A percentile compares a stretch with the other conserved stretches of the same genome.
These are phyloP conservation scores for Brassica balearica DNA, from an alignment of 441 rosid genomes.

Conservation along the genomic window DNA sequence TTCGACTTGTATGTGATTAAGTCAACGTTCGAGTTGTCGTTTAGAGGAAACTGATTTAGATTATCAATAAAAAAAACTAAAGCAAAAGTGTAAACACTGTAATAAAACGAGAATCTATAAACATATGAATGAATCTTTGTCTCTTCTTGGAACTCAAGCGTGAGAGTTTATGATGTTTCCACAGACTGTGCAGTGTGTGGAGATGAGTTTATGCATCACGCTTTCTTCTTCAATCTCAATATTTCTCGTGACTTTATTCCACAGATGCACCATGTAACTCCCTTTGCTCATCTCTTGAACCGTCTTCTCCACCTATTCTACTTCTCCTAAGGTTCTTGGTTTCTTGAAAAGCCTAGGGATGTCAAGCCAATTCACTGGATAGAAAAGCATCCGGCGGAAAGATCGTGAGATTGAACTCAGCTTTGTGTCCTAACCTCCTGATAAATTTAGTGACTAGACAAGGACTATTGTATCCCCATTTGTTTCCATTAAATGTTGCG, in stretches of 20 bases:
- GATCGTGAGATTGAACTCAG: constrained; percentile 47
- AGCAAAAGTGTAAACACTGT: neutral
- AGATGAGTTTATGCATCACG: constrained; percentile 52
- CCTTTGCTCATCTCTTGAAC: constrained; percentile 36
- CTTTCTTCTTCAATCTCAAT: constrained; percentile 56
- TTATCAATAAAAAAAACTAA: neutral
- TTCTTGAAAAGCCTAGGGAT: constrained; percentile 54
- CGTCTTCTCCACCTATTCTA: constrained; percentile 46
- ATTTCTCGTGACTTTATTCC: constrained; percentile 57
- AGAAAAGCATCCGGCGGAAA: constrained; percentile 49
- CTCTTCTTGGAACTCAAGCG: constrained; percentile 9
- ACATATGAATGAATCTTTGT: constrained; percentile 21
- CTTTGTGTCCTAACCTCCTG: constrained; percentile 39
- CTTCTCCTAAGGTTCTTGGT: constrained; percentile 45
- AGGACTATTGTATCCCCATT: constrained; percentile 54
- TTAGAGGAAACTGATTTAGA: neutral
- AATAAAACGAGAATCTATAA: constrained; percentile 2
- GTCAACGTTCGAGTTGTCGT: neutral
- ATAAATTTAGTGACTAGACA: constrained; percentile 55
- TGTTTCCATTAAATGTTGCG: constrained; percentile 46
- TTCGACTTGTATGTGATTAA: neutral
- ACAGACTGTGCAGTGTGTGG: constrained; percentile 51
- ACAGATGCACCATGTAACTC: constrained; percentile 54
- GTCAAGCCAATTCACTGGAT: constrained; percentile 56
- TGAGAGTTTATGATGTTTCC: constrained; percentile 42